Conservation (phyloP, 768 basidiomycete genomes). For the Naganishia friedmannii region DNA sequence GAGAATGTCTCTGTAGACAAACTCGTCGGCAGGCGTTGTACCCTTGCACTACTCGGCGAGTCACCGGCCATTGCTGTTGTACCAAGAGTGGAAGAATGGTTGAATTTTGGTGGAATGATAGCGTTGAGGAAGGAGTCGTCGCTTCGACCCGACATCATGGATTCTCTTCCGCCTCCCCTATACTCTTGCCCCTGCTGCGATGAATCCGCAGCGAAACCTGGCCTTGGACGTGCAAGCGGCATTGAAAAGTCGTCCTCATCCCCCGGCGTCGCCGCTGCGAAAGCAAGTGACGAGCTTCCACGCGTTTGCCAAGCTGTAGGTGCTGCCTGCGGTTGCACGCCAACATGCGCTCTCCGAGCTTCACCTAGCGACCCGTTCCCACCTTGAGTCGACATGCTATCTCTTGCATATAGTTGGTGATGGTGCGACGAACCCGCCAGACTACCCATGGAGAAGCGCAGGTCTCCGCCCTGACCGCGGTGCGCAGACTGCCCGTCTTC, state of each 20-base stretch:
- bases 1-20: slow-evolving; percentile 12
- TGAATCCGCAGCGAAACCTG: slow-evolving; percentile 15
- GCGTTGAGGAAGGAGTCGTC: slow-evolving; percentile 46
- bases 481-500: slow-evolving; percentile 24
- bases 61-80: neutral
- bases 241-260: neutral
- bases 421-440: slow-evolving; percentile 36
- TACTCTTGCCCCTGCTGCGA: neutral
- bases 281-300: neutral
- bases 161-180: slow-evolving; percentile 30
- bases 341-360: neutral
- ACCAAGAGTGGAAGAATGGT: neutral
- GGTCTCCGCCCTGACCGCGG: slow-evolving; percentile 34
- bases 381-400: slow-evolving; percentile 39
- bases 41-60: no score
- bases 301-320: slow-evolving; percentile 18
- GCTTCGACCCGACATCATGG: slow-evolving; percentile 38
- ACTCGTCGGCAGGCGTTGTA: neutral
- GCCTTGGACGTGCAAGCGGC: slow-evolving; percentile 13
- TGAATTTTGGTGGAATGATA: slow-evolving; percentile 46
- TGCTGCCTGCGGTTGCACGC: neutral
- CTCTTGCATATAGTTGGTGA: neutral
- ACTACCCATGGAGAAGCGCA: slow-evolving; percentile 51
- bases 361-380: slow-evolving; percentile 30
- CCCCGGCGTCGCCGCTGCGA: no score